Base-by-base conservation (phyloP, 345 rosid species). In the Pseudoturritis turrita region DNA sequence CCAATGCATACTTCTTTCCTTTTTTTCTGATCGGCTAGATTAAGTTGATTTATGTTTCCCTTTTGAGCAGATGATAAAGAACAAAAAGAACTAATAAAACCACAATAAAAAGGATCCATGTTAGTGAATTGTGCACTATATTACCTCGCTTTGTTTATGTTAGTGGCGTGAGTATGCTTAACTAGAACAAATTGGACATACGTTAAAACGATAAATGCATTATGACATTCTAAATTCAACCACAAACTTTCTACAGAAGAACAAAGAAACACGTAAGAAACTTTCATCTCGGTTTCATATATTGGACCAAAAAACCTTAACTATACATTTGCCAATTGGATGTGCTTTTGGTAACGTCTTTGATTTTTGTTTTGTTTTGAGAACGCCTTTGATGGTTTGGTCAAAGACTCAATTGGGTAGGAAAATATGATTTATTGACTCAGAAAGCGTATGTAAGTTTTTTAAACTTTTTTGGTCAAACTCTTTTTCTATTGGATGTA, bases 231-330 rank as follows among this genome's bases (percentile, higher is more conserved):
- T 53, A 37, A 47, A 61, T 62, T 62, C 74, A 69, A 62, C 65
- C 45, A 62, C 64, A 67, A 68, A 52, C 63, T 68, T 43, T 54
- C 54, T 7, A 60, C 10, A 68, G 74, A 75, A 46, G 44, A 44
- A 75, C 59, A 75, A 69, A 69, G 74, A 69, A 75, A 53, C 70
- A 75, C 79, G 79, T 75, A 69, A 75, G 43, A 75, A 61, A 68
- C 57, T 19, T 41, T 69, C n/a, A 45, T 54, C 7, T 45, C 37
- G 10, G 68, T 61, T 68, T 68, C 69, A 59, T 55, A 74, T 51
- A 49, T 58, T 51, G 72, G 60, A 66, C 67, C 66, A 29, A 74
- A 66, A 40, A 9, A 29, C 36, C 53, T 26, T 66, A 56, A 58
- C n/a, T 26, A 37, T 31, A 41, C 10, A 75, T 43, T 31, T 60